Evolutionary conservation across 441 rosid species (phyloP).

Genomic region (Corymbia citriodora): DNA sequence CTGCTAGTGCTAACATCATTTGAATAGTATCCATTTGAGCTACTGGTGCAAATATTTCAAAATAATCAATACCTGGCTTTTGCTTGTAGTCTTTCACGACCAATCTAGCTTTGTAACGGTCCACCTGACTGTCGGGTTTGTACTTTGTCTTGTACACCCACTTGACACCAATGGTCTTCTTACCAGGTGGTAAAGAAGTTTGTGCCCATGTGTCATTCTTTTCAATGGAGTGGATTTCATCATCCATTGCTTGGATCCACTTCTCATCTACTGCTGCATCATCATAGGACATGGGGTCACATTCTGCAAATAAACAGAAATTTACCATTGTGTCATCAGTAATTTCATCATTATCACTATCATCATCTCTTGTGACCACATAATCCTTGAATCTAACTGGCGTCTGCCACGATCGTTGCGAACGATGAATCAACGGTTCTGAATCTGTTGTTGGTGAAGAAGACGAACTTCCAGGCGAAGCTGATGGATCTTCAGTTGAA

Average conservation of each 20-base stretch:
- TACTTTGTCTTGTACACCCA: background rate
- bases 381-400: background rate
- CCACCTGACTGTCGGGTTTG: background rate
- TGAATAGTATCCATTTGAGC: background rate
- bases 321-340: background rate
- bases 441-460: background rate
- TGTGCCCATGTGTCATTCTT: background rate
- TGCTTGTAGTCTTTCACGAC: background rate
- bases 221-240: background rate
- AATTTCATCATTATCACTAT: background rate
- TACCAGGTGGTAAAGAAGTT: background rate
- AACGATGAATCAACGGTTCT: background rate
- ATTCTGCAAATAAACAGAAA: background rate
- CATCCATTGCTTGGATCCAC: background rate
- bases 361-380: background rate
- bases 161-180: background rate
- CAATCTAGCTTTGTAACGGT: background rate
- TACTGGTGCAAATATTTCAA: background rate
- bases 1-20: background rate
- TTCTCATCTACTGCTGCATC: background rate
- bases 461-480: background rate
- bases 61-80: background rate
- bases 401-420: accelerated
- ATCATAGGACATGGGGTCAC: background rate
- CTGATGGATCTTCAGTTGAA: background rate